phyloP scores from a whole-genome alignment of 2,329 filamentous ascomycete genomes.

The Fusarium stilboides region DNA sequence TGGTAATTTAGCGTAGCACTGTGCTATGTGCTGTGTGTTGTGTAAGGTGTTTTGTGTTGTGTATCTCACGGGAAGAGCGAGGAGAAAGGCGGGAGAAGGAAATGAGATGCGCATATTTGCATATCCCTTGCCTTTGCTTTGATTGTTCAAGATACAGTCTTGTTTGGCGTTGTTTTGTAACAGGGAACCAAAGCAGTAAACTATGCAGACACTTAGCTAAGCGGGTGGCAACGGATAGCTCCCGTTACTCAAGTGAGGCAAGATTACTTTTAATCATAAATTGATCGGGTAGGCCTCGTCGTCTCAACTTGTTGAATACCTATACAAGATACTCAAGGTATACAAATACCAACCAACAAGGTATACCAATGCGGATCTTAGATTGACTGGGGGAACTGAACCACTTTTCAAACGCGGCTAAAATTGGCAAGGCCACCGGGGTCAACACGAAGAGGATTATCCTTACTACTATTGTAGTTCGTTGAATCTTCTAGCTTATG shows the following conservation, averaged over 20 bases:
- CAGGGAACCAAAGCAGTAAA: background rate
- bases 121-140: constrained; percentile 23
- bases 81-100: background rate
- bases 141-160: constrained; percentile 4
- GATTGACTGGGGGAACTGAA: constrained; percentile 1
- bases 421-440: constrained; percentile 26
- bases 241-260: constrained; percentile 16
- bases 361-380: constrained; percentile 1
- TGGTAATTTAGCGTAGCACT: constrained; percentile 1
- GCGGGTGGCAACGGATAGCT: constrained; percentile 8
- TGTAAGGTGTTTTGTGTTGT: constrained; percentile 3
- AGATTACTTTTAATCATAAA: too few relatives aligned
- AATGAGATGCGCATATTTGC: constrained; percentile 26
- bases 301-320: background rate
- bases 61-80: constrained; percentile 20
- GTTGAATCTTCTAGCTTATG: constrained; percentile 11
- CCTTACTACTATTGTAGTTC: constrained; percentile 10
- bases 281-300: background rate
- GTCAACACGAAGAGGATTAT: constrained; percentile 27
- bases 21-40: background rate
- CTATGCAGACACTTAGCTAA: constrained; percentile 8
- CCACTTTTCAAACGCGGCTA: constrained; percentile 16
- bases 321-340: constrained; percentile 5
- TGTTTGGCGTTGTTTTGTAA: constrained; percentile 14
- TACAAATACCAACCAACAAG: background rate